Conservation (phyloP, 1,284 basidiomycete species). For the Pseudozyma tsukubaensis region DNA sequence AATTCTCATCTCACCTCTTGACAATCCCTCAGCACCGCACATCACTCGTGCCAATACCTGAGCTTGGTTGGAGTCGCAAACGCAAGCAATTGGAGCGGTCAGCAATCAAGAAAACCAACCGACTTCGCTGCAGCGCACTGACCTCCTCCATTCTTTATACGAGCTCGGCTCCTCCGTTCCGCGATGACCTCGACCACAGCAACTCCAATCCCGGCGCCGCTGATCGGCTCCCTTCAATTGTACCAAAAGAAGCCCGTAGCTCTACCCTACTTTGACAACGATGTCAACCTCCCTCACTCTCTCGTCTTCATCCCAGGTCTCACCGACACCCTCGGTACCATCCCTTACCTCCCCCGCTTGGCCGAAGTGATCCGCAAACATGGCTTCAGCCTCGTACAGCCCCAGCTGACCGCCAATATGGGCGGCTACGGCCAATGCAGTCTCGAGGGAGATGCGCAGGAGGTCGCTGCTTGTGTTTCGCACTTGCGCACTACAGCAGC, state of each 20-base stretch:
- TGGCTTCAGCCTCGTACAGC: constrained; percentile 56
- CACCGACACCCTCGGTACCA: constrained; percentile 57
- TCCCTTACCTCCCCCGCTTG: constrained; percentile 56
- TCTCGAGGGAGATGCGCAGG: constrained; percentile 64
- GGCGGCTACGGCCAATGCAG: constrained; percentile 59
- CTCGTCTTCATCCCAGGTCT: constrained; percentile 60
- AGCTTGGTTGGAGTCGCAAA: too few relatives aligned
- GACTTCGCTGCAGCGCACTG: background rate
- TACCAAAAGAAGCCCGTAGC: constrained; percentile 48
- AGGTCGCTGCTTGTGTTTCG: constrained; percentile 46
- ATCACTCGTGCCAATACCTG: background rate
- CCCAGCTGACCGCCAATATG: constrained; percentile 55
- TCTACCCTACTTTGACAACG: constrained; percentile 57
- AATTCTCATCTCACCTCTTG: background rate
- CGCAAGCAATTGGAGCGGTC: background rate
- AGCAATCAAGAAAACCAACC: background rate
- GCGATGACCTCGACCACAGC: constrained; percentile 2
- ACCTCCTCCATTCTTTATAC: background rate
- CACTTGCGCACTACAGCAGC: constrained; percentile 28
- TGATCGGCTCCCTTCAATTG: constrained; percentile 42
- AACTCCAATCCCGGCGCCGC: constrained; percentile 8
- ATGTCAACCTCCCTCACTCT: constrained; percentile 41
- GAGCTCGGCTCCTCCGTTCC: too few relatives aligned
- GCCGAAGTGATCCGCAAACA: constrained; percentile 24
- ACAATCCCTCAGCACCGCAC: background rate